Evolutionary conservation across 2,329 filamentous ascomycete genomes (phyloP), one percentile per base, ranked within the genome.

Genomic region (Diaporthe australafricana): DNA sequence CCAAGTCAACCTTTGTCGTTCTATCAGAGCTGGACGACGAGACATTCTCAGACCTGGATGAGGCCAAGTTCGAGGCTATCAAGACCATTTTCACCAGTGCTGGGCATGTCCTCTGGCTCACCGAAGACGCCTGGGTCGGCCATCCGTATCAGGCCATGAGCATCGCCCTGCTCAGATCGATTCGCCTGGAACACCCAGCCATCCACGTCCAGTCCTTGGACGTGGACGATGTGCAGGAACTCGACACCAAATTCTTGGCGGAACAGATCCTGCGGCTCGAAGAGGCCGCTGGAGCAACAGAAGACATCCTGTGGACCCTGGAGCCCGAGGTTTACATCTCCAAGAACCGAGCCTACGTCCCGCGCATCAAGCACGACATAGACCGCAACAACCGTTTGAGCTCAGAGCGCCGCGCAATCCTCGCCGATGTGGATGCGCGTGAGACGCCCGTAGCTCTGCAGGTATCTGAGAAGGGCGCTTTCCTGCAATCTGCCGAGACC

Each of bases 291-390:
- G 40, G 40, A 12, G 14, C 5, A 17, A 42, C 16, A 57, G 52
- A 5, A 8, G 70, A 3, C 45, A n/a, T 79, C 0, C 55, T 80
- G 3, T 81, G 79, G 78, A 76, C 75, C 5, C 74, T 74, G 1
- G 79, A 81, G 67, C 77, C 74, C 1, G 79, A 82, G 55, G n/a
- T n/a, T n/a, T n/a, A n/a, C n/a, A n/a, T n/a, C n/a, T n/a, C n/a
- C n/a, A n/a, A n/a, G n/a, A n/a, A n/a, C n/a, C n/a, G n/a, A n/a
- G 32, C 74, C 8, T 35, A 76, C n/a, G 76, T 82, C 27, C 78
- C 80, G 14, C 77, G 80, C n/a, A 50, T 77, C 25, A 47, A 71
- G 42, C 68, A 27, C 1, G 67, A 74, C 57, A 57, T 40, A 2
- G 62, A 52, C 16, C 40, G 65, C 55, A 77, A 77, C 53, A 55